These are phyloP conservation scores for Fusarium falciforme DNA, from an alignment of 2,329 filamentous ascomycete genomes.

Conservation along the genomic window DNA sequence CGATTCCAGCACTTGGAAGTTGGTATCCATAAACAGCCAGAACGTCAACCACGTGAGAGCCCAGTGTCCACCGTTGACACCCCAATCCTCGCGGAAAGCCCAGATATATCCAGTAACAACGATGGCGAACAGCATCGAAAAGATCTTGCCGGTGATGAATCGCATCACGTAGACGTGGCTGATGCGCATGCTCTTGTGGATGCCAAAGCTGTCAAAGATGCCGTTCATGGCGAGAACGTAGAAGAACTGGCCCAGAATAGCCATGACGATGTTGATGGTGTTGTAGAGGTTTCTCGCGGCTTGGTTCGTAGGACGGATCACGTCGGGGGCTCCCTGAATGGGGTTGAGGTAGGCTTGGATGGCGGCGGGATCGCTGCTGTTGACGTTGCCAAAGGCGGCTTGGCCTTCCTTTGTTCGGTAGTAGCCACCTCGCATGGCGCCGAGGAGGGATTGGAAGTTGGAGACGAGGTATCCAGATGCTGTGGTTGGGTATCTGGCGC, in stretches of 20 bases:
- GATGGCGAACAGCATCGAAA: conserved; percentile 51
- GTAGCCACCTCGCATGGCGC: conserved; percentile 38
- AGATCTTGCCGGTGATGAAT: conserved; percentile 44
- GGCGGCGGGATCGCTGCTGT: conserved; percentile 39
- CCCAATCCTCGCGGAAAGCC: conserved; percentile 57
- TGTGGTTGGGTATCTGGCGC: conserved; percentile 49
- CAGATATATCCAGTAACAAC: conserved; percentile 55
- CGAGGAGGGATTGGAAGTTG: conserved; percentile 45
- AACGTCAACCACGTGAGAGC: conserved; percentile 44
- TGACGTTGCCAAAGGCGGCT: conserved; percentile 34
- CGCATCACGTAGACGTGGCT: conserved; percentile 42
- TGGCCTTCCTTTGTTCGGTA: conserved; percentile 41
- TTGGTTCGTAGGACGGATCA: conserved; percentile 50
- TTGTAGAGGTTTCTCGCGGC: conserved; percentile 51
- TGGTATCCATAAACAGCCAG: conserved; percentile 56
- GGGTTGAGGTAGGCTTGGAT: conserved; percentile 50
- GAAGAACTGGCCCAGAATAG: conserved; percentile 49
- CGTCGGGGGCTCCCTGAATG: conserved; percentile 41
- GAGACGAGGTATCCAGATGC: conserved; percentile 43
- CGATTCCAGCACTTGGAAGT: conserved; percentile 56
- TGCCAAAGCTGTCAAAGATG: conserved; percentile 33
- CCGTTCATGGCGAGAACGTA: conserved; percentile 43
- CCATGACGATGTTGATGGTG: conserved; percentile 53
- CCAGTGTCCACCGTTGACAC: conserved; percentile 47
- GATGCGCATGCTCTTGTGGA: conserved; percentile 33